Conservation (phyloP, 805 yeast species). For the Candida hungchunana region DNA sequence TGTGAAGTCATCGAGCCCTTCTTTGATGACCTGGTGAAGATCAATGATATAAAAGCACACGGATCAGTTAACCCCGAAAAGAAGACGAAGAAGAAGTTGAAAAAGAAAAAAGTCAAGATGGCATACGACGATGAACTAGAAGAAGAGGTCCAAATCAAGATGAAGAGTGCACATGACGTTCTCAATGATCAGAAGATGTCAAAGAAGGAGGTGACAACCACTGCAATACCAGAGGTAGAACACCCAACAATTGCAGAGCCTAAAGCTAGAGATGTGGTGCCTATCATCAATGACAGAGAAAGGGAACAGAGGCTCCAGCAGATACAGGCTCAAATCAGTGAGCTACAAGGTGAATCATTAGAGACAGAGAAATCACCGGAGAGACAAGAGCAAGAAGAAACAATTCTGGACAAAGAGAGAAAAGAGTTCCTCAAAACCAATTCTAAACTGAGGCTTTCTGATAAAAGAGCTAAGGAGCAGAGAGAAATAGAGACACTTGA, state of each 20-base stretch:
- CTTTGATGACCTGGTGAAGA: conserved; percentile 39
- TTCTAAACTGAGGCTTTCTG: background rate
- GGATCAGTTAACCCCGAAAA: background rate
- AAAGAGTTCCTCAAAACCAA: background rate
- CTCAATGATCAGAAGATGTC: conserved; percentile 26
- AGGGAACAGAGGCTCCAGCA: background rate
- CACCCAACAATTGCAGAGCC: background rate
- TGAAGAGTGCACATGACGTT: conserved; percentile 41
- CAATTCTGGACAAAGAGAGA: background rate
- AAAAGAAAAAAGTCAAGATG: conserved; percentile 31
- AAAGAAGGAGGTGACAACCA: conserved; percentile 2
- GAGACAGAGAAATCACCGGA: background rate
- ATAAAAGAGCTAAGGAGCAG: conserved; percentile 1
- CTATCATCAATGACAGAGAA: background rate
- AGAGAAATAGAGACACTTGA: conserved; percentile 29
- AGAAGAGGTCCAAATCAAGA: conserved; percentile 30
- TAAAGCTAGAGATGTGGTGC: background rate
- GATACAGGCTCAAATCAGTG: too few relatives aligned
- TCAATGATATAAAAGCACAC: conserved; percentile 6
- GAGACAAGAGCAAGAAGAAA: background rate
- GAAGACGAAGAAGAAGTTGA: conserved; percentile 2
- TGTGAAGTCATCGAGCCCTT: conserved; percentile 42
- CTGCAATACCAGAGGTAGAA: background rate
- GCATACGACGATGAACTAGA: conserved; percentile 25
- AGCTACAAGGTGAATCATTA: background rate